Conservation (phyloP, 1,139 yeast genomes). For the Kodamaea sp. region DNA sequence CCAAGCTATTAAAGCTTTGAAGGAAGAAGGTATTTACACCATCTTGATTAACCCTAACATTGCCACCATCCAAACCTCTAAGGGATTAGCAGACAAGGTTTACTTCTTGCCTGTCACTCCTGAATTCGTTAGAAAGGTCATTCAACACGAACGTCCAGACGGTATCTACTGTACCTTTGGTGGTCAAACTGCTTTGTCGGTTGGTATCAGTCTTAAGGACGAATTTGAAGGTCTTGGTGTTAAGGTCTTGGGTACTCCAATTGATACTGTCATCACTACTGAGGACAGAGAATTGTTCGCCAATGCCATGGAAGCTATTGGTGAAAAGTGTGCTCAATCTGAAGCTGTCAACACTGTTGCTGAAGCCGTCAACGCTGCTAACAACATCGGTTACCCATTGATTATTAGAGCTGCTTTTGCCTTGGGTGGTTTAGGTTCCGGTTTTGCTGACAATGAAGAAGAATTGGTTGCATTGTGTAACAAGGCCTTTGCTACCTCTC, state of each 20-base stretch:
- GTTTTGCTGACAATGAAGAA: slow-evolving; percentile 89
- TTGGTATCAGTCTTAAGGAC: slow-evolving; percentile 93
- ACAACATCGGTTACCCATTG: slow-evolving; percentile 89
- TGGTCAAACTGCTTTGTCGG: slow-evolving; percentile 97
- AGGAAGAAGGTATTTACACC: slow-evolving; percentile 96
- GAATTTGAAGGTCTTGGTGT: slow-evolving; percentile 92
- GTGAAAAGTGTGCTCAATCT: slow-evolving; percentile 92
- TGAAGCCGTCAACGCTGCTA: slow-evolving; percentile 85
- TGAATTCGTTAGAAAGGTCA: slow-evolving; percentile 93
- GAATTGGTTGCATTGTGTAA: slow-evolving; percentile 84
- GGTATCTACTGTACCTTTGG: slow-evolving; percentile 97
- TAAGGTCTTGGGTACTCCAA: slow-evolving; percentile 93
- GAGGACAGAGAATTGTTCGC: slow-evolving; percentile 98
- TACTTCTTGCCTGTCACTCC: slow-evolving; percentile 96
- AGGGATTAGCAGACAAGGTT: slow-evolving; percentile 96
- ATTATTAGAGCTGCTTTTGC: slow-evolving; percentile 98
- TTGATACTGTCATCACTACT: slow-evolving; percentile 93
- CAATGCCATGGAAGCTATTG: slow-evolving; percentile 89
- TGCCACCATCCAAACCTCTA: slow-evolving; percentile 97
- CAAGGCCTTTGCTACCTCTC: slow-evolving; percentile 93
- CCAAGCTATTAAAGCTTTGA: slow-evolving; percentile 90
- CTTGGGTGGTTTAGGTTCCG: slow-evolving; percentile 97
- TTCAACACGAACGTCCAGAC: slow-evolving; percentile 92
- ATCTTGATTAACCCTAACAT: slow-evolving; percentile 95
- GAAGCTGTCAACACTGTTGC: slow-evolving; percentile 77